Evolutionary conservation across 164 flowering plant species (phyloP), one percentile per base, ranked within the genome.

Genomic region (Vitis rupestris): DNA sequence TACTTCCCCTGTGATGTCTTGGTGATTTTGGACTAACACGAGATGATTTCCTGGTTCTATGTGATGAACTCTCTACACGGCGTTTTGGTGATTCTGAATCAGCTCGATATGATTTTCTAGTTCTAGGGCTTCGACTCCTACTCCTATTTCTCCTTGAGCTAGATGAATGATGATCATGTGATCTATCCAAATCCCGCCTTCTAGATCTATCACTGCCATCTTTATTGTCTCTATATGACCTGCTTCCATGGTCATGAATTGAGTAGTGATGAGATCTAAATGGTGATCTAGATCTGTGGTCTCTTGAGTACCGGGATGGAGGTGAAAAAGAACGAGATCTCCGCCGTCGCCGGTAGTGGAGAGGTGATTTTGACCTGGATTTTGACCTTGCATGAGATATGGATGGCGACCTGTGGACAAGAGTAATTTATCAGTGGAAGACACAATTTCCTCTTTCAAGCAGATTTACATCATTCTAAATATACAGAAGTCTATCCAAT

Each of bases 251-350:
- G 6, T 78, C 83, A 83, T 88, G 85, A 65, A 80, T 78, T 11
- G 81, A 77, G 76, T 83, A 81, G 72, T 83, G 77, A 30, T 85
- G 96, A 74, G 81, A 85, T 79, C 93, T 86, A 27, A 80, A 50
- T 1, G 98, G 98, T 68, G 98, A 93, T 71, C 92, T 87, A 56
- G 93, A 91, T 76, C 97, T 85, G 64, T 79, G 83, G 65, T 78
- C 81, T 80, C 92, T 82, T 53, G 75, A 31, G 63, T 58, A 77
- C 3, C 91, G 91, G 1, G 72, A 55, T 50, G 83, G 79, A 69
- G 98, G 99, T 27, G 98, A 95, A 78, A 76, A 82, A 50, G 99
- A 90, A 63, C 81, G 97, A 47, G 97, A 93, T 69, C 84, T 82
- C 68, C 86, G 75, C 56, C 92, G 84, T 57, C 73, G 73, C 9